phyloP scores from a whole-genome alignment of 306 rosid species.

The Lithocarpus polystachyus region DNA sequence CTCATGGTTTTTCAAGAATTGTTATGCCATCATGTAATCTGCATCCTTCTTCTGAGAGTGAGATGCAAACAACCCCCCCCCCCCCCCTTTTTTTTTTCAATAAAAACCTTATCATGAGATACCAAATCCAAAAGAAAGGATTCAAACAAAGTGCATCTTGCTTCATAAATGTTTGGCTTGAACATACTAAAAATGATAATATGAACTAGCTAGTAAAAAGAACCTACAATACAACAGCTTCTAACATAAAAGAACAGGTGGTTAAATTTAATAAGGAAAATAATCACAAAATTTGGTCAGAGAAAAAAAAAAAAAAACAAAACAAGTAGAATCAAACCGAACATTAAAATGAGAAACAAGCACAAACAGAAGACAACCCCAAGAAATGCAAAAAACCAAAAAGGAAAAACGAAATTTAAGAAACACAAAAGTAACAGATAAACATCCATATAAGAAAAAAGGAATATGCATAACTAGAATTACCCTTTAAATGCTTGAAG shows the following conservation, averaged over 20 bases:
- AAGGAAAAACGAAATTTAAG: background rate
- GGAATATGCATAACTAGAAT: background rate
- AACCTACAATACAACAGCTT: background rate
- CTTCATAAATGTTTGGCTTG: background rate
- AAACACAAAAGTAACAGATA: slow-evolving; percentile 7
- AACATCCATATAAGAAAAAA: slow-evolving; percentile 20
- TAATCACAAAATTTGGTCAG: background rate
- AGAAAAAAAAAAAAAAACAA: background rate
- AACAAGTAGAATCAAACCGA: background rate
- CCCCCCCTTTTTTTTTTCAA: rapidly evolving
- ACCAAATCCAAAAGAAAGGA: background rate
- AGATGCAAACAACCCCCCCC: no score
- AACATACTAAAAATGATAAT: background rate
- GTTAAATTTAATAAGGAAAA: background rate
- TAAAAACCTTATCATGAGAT: no score
- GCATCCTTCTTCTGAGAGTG: no score
- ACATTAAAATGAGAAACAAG: background rate
- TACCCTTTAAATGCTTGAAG: slow-evolving; percentile 54
- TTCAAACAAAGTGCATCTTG: background rate
- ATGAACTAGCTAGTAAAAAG: background rate
- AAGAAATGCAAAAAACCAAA: background rate
- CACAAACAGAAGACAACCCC: background rate
- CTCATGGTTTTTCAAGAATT: no score
- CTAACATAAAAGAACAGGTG: background rate
- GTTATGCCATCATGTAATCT: no score